Conservation (phyloP, 345 rosid species). For the Eucalyptus melliodora region DNA sequence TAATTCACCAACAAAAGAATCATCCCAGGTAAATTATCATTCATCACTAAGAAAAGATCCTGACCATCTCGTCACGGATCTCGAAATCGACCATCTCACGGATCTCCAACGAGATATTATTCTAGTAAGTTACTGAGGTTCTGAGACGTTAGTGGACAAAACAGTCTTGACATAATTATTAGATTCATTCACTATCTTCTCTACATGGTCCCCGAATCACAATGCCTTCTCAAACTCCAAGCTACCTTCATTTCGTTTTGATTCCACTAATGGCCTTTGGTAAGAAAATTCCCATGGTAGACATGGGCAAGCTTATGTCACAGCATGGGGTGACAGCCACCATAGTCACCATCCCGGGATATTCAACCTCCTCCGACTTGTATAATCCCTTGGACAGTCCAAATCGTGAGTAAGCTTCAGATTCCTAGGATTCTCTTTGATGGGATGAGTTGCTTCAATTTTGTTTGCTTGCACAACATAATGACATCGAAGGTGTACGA, state of each 20-base stretch:
- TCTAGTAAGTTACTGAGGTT: neutral
- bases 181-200: neutral
- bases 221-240: neutral
- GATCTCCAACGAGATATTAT: neutral
- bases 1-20: too few species aligned
- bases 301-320: neutral
- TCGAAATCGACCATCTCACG: neutral
- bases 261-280: neutral
- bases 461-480: constrained; percentile 2
- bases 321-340: neutral
- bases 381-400: constrained; percentile 23
- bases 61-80: neutral
- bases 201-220: neutral
- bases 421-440: constrained; percentile 31
- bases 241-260: neutral
- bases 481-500: constrained; percentile 5
- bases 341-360: neutral
- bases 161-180: too few species aligned
- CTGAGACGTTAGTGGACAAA: neutral
- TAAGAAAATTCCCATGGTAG: neutral
- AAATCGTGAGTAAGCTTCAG: constrained; percentile 6
- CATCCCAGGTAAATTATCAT: too few species aligned
- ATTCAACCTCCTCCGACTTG: constrained; percentile 15
- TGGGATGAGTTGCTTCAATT: constrained; percentile 23
- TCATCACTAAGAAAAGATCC: neutral